A percentile compares a stretch with the other conserved stretches of the same genome.
Evolutionary conservation across 768 basidiomycete species (phyloP).

Genomic region (Pisolithus sp.): DNA sequence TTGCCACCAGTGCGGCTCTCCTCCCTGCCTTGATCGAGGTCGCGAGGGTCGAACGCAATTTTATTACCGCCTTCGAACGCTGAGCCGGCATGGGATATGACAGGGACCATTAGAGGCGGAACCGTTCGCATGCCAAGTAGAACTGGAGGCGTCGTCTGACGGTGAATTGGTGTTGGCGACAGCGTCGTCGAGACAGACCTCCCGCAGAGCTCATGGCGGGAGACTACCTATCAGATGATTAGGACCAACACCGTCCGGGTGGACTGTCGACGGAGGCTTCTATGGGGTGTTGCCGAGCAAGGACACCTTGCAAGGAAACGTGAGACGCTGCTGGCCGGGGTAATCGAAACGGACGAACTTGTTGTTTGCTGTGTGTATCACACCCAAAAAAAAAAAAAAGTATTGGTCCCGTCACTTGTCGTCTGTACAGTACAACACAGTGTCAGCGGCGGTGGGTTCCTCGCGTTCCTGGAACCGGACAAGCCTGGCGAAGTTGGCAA

Average conservation of each 20-base stretch:
- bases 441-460: too few species aligned
- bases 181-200: conserved; percentile 53
- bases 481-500: too few species aligned
- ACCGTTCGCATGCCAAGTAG: conserved; percentile 25
- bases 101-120: conserved; percentile 22
- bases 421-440: too few species aligned
- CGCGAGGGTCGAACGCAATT: conserved; percentile 91
- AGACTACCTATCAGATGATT: conserved; percentile 15
- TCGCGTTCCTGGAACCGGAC: too few species aligned
- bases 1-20: conserved; percentile 60
- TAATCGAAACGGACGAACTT: too few species aligned
- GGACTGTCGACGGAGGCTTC: neutral
- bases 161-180: conserved; percentile 39
- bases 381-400: too few species aligned
- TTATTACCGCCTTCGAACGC: conserved; percentile 83
- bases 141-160: conserved; percentile 32
- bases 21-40: conserved; percentile 68
- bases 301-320: too few species aligned
- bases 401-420: too few species aligned
- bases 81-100: conserved; percentile 61
- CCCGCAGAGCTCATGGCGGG: conserved; percentile 43
- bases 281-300: too few species aligned
- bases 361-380: too few species aligned
- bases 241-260: neutral
- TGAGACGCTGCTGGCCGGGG: too few species aligned